Base-by-base conservation (phyloP, 177 flowering plant species). In the Telopea speciosissima region DNA sequence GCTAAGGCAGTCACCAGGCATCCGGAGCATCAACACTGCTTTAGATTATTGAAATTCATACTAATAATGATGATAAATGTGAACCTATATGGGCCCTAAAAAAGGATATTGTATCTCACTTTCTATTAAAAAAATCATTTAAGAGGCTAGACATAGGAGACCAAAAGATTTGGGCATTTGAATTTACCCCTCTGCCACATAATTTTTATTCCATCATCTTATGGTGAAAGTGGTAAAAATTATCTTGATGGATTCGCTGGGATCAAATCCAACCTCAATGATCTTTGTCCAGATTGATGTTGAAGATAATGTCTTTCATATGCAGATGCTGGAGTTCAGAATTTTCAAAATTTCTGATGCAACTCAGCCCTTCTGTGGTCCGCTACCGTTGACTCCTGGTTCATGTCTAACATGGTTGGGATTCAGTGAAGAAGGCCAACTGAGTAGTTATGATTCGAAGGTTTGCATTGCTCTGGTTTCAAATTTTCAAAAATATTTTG, bases 381-480 rank as follows among this genome's bases (percentile, higher is more conserved):
- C 79, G 33, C 88, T 96, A 52, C 91, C 98, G 24, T 65, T 93
- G 72, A 85, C 89, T 74, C 97, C 98, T 68, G 97, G 97, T 76
- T 91, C 99, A 69, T 65, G 52, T 71, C 78, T 96, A 64, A 70
- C 84, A 59, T 96, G 99, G 99, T 83, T 96, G 75, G 99, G 98
- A 58, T 96, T 89, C 81, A 90, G 92, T 78, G 98, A 91, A 79
- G 98, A 90, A 80, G 99, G 99, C 36, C 87, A 81, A 72, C 80
- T 96, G 70, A 82, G 97, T 78, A 88, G 89, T 42, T 96, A 84
- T 83, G 99, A 96, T 84, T 93, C 99, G 22, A 89, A 91, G 99
- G 99, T 96, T 64, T 52, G 67, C 23, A 31, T 1, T 67, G 22
- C 60, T 72, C 21, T 49, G 11, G 26, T 45, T 25, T 52, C 59